Evolutionary conservation across 495 filamentous ascomycete genomes (phyloP).

Genomic region (Hyaloscypha hepaticicola): DNA sequence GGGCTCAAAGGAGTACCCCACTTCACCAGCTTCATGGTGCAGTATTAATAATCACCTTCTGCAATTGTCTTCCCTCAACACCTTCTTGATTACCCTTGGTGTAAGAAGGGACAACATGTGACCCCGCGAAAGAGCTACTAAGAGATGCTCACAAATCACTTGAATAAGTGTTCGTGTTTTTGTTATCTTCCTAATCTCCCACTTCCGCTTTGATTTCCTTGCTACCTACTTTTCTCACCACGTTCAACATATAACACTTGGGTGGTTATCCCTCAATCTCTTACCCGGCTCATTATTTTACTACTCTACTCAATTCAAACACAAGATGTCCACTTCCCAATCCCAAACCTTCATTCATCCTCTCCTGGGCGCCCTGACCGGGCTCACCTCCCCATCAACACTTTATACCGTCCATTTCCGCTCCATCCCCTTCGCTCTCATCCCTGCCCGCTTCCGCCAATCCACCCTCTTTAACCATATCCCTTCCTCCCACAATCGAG

Average conservation of each 20-base stretch:
- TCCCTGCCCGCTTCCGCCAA: constrained; percentile 5
- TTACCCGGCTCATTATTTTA: background rate
- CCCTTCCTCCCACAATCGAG: background rate
- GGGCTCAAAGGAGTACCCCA: background rate
- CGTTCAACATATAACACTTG: background rate
- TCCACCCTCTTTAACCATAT: background rate
- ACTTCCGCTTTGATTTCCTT: background rate
- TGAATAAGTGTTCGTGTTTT: background rate
- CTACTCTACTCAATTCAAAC: background rate
- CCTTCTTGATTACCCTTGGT: background rate
- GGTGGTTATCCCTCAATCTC: background rate
- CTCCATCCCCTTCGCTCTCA: constrained; percentile 14
- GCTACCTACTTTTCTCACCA: background rate
- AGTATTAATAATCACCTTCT: background rate
- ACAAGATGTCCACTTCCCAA: background rate
- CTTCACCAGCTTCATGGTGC: too few relatives aligned
- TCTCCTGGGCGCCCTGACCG: background rate
- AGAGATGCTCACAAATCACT: background rate
- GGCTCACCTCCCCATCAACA: background rate
- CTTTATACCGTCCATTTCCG: constrained; percentile 5
- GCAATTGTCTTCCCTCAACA: too few relatives aligned
- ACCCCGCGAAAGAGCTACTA: too few relatives aligned
- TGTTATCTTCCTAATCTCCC: background rate
- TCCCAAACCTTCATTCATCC: background rate
- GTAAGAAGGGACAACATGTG: too few relatives aligned